Conservation (phyloP, 192 early-diverging fungal genomes). For the Chytriomyces hyalinus region DNA sequence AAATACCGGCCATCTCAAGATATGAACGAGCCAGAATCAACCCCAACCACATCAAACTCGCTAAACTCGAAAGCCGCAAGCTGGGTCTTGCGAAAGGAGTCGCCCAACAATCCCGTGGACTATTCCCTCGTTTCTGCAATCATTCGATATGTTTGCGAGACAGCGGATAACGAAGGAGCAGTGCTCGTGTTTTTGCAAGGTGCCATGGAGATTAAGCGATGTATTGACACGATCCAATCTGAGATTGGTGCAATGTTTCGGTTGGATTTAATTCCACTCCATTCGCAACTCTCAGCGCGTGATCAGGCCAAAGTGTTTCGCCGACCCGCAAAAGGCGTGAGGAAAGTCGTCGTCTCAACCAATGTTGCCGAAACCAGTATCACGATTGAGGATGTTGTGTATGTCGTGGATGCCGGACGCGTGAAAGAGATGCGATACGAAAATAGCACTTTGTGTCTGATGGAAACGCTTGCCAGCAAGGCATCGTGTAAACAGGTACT, state of each 20-base stretch:
- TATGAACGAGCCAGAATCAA: not conserved
- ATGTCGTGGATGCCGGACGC: constrained; percentile 78
- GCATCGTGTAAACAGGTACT: constrained; percentile 59
- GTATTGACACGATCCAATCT: constrained; percentile 59
- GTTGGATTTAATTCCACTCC: constrained; percentile 60
- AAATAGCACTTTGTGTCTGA: constrained; percentile 44
- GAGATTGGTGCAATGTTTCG: constrained; percentile 9
- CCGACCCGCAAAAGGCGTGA: constrained; percentile 45
- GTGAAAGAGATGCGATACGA: constrained; percentile 70
- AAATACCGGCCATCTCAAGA: not conserved
- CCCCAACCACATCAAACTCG: not conserved
- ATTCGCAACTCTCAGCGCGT: constrained; percentile 57
- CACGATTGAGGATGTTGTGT: constrained; percentile 72
- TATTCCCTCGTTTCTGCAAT: constrained; percentile 58
- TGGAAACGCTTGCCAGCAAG: constrained; percentile 70
- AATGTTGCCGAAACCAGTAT: constrained; percentile 85
- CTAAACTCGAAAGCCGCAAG: constrained; percentile 1
- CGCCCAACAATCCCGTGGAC: constrained; percentile 55
- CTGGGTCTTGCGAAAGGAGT: constrained; percentile 24
- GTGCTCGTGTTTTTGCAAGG: constrained; percentile 74
- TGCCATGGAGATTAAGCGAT: constrained; percentile 63
- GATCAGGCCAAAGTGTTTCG: constrained; percentile 73
- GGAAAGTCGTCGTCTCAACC: constrained; percentile 82
- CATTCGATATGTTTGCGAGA: constrained; percentile 48
- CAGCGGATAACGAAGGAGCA: constrained; percentile 55